Evolutionary conservation across 1,284 basidiomycete genomes (phyloP), one percentile per base, ranked within the genome.

Genomic region (Cryptococcus sp.): DNA sequence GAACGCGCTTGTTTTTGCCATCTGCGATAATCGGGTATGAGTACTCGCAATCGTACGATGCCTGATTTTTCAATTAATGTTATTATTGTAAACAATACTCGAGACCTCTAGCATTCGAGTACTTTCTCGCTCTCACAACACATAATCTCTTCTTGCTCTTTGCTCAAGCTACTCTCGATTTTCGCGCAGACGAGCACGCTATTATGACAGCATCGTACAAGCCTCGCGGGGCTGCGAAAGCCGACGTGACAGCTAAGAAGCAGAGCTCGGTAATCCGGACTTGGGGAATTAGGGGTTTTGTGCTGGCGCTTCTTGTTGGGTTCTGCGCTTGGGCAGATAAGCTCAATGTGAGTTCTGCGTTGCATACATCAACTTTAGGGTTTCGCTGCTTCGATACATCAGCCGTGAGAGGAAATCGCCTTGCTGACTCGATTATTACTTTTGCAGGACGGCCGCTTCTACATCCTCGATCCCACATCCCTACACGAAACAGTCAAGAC

Each of bases 401-500:
- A 35, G 30, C 30, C 8, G 8, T 35, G 13, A 17, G 19, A 51
- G 22, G 11, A 52, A 8, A 16, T 41, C 11, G 10, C 15, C 13
- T 10, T 3, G 30, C 50, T 55, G 5, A 55, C 46, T n/a, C 1
- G 19, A 3, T 17, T 23, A 10, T 30, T 40, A 5, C 17, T 23
- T 17, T 13, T 11, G 3, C 16, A 25, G 10, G 60, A 83, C 82
- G 75, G 81, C 58, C 79, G 78, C 35, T 85, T 82, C 83, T 93
- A 91, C 78, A 84, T 89, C 61, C 84, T 94, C 64, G 84, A 88
- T 68, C 87, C 86, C 2, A 76, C 76, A 7, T 79, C 79, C 47
- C 78, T 93, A 19, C 85, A 93, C 70, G 79, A 84, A 58, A 83
- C 92, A 40, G 84, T 88, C 16, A 82, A 85, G 66, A 82, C 84